Base-by-base conservation (phyloP, 2,329 filamentous ascomycete genomes). In the Didymellaceae sp. region DNA sequence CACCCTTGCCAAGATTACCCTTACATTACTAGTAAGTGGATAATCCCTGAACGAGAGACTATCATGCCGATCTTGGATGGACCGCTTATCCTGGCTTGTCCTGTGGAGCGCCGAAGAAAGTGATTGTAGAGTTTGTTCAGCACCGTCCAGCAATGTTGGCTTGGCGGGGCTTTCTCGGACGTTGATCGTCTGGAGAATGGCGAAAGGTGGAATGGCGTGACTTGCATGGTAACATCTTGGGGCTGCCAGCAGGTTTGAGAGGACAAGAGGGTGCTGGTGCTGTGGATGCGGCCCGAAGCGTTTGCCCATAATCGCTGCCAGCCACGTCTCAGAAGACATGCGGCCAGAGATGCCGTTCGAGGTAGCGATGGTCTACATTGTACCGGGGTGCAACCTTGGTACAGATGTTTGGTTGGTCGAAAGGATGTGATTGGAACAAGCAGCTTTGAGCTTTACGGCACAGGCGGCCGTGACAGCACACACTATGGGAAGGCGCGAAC, bases 171-270 rank as follows among this genome's bases (percentile, higher is more conserved):
- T 40, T 20, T 25, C 33, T 40, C 28, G 34, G 39, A 20, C 28
- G 13, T 44, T 39, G 44, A 53, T 53, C 50, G 39, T 18, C 50
- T 53, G 21, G 22, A 43, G 17, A 38, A 22, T 46, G n/a, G 37
- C 37, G 33, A n/a, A n/a, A 41, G 16, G 18, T 32, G 38, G 42
- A 38, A 17, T 37, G 20, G 42, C 30, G 35, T 20, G 16, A 10
- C 18, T 32, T 31, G 30, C 31, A 22, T 38, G 38, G 42, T 37
- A 32, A 46, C 20, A 11, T 17, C 8, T 35, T 28, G 21, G 37
- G 48, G 32, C 21, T 42, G 37, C 24, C n/a, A 46, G 25, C 42
- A 43, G 32, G 18, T 46, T 38, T 43, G 37, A 46, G 42, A 43
- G 42, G 38, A 46, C 6, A 32, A 43, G 26, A 14, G n/a, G 37